These are phyloP conservation scores for Tetrahymena elliotti DNA, from an alignment of 73 alveolate genomes.

Conservation along the genomic window DNA sequence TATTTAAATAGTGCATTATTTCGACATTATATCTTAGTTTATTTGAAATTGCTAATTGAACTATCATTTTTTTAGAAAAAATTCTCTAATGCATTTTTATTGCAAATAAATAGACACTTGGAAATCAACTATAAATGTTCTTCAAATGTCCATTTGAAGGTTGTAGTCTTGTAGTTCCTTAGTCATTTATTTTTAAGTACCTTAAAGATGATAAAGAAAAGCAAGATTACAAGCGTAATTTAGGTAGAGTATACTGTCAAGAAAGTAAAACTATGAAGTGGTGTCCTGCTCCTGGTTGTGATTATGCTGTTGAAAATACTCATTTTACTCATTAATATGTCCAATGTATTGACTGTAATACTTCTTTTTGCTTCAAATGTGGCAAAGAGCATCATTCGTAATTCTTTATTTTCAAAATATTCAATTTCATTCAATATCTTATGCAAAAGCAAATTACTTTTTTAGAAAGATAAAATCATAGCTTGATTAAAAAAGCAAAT, in stretches of 20 bases:
- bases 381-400: conserved; percentile 62
- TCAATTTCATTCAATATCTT: too few relatives aligned
- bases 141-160: neutral
- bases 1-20: neutral
- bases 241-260: neutral
- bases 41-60: too few relatives aligned
- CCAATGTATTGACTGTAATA: conserved; percentile 53
- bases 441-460: too few relatives aligned
- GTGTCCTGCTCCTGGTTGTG: conserved; percentile 64
- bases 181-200: neutral
- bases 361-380: conserved; percentile 76
- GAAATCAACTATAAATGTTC: neutral
- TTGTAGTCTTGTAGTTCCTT: neutral
- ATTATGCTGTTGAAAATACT: conserved; percentile 24
- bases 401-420: neutral
- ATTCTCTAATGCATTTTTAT: neutral
- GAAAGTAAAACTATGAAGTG: conserved; percentile 45
- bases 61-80: too few relatives aligned
- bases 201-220: neutral
- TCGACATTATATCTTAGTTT: neutral
- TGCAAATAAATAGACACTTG: neutral
- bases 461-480: neutral
- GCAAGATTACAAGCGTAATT: neutral
- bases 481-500: too few relatives aligned
- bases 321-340: neutral